phyloP scores from a whole-genome alignment of 2,329 filamentous ascomycete genomes.

The Tolypocladium tundrense region DNA sequence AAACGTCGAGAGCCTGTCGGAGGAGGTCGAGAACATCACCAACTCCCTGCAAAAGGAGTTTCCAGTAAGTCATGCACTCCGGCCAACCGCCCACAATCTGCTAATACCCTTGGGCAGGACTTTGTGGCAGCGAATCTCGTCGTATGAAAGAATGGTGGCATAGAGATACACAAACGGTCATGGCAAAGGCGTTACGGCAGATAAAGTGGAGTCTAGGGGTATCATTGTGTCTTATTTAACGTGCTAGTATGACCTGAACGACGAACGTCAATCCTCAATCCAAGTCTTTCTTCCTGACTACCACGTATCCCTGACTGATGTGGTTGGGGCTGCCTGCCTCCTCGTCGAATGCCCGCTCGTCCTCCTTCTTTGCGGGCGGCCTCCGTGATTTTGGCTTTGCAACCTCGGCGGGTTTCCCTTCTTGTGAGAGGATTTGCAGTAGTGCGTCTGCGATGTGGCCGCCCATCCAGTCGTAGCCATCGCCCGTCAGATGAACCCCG shows the following conservation, averaged over 20 bases:
- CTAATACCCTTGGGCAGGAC: constrained; percentile 25
- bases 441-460: constrained; percentile 43
- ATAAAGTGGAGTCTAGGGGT: not conserved
- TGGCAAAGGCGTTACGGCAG: constrained; percentile 1
- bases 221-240: not conserved
- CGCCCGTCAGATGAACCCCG: constrained; percentile 44
- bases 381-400: not conserved
- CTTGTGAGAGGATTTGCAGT: constrained; percentile 28
- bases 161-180: not conserved
- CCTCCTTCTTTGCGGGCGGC: constrained; percentile 21
- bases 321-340: constrained; percentile 35
- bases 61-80: constrained; percentile 38
- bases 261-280: constrained; percentile 22
- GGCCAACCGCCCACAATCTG: not conserved
- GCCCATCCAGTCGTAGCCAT: constrained; percentile 55
- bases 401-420: not conserved
- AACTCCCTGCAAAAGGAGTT: constrained; percentile 72
- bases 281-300: constrained; percentile 42
- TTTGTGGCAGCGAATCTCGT: constrained; percentile 46
- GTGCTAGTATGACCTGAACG: not conserved
- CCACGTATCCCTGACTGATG: constrained; percentile 42
- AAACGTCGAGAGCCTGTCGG: constrained; percentile 75
- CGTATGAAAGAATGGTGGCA: constrained; percentile 11
- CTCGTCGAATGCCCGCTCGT: constrained; percentile 33
- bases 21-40: constrained; percentile 82